Evolutionary conservation across 2,329 filamentous ascomycete species (phyloP).

Genomic region (Mycosphaerella sp.): DNA sequence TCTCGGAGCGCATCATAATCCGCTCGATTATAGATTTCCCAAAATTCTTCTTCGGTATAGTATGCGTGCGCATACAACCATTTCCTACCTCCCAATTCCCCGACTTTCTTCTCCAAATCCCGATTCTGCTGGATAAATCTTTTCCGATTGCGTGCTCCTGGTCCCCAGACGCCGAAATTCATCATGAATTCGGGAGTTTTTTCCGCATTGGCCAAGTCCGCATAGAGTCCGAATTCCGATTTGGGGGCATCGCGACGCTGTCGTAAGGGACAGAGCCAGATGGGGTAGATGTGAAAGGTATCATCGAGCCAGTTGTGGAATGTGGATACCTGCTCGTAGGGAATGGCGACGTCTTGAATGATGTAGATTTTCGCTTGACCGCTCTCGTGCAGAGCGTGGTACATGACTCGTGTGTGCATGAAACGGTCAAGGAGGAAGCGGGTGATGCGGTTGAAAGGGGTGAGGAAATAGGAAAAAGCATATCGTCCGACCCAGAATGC

Average conservation of each 20-base stretch:
- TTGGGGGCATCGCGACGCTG: slow-evolving; percentile 11
- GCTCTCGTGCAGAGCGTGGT: slow-evolving; percentile 54
- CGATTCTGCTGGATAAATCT: slow-evolving; percentile 66
- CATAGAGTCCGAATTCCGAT: not conserved
- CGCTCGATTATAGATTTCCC: slow-evolving; percentile 53
- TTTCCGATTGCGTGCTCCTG: slow-evolving; percentile 50
- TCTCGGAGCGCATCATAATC: slow-evolving; percentile 58
- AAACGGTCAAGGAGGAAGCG: slow-evolving; percentile 55
- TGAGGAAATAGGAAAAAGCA: slow-evolving; percentile 55
- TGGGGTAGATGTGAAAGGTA: slow-evolving; percentile 47
- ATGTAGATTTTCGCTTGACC: slow-evolving; percentile 52
- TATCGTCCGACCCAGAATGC: slow-evolving; percentile 59
- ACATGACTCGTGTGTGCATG: slow-evolving; percentile 56
- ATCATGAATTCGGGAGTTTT: slow-evolving; percentile 38
- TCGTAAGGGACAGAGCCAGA: slow-evolving; percentile 52
- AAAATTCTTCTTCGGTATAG: slow-evolving; percentile 67
- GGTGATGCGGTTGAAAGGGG: slow-evolving; percentile 53
- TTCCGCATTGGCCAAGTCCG: slow-evolving; percentile 1
- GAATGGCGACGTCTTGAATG: slow-evolving; percentile 58
- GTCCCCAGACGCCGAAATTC: slow-evolving; percentile 70
- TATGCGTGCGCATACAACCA: slow-evolving; percentile 85
- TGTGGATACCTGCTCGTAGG: slow-evolving; percentile 44
- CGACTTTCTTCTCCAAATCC: slow-evolving; percentile 62
- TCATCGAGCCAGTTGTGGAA: slow-evolving; percentile 50
- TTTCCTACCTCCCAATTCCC: slow-evolving; percentile 67